These are phyloP conservation scores for Basidioascus undulatus DNA, from an alignment of 768 basidiomycete genomes.

Conservation along the genomic window DNA sequence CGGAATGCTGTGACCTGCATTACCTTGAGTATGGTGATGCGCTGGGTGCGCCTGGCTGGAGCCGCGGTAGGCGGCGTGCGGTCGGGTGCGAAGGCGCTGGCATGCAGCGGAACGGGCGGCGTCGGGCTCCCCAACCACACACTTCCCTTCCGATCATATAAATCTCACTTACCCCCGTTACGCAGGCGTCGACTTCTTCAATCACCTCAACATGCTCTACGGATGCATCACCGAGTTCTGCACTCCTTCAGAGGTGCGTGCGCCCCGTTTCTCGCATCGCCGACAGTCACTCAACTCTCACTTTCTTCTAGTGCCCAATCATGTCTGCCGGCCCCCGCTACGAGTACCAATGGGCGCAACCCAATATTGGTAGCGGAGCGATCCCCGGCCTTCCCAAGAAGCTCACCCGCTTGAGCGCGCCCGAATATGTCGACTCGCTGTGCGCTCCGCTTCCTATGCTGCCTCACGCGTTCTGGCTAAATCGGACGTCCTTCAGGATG, in stretches of 20 bases:
- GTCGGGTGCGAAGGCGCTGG: too few species aligned
- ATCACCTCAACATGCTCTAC: constrained; percentile 97
- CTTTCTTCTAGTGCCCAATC: constrained; percentile 46
- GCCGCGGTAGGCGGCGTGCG: too few species aligned
- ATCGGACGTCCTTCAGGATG: too few species aligned
- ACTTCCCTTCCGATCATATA: not conserved
- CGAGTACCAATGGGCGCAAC: constrained; percentile 14
- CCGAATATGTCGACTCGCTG: constrained; percentile 86
- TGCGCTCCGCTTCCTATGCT: too few species aligned
- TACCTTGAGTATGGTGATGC: not conserved
- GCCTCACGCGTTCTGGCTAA: too few species aligned
- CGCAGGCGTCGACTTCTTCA: constrained; percentile 95
- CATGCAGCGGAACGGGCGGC: too few species aligned
- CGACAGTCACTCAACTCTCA: not conserved
- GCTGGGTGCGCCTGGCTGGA: too few species aligned
- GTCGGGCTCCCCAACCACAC: not conserved
- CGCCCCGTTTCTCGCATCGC: not conserved
- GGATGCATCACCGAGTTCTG: constrained; percentile 97
- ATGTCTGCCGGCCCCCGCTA: constrained; percentile 90
- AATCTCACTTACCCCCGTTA: not conserved
- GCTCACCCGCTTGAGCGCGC: too few species aligned
- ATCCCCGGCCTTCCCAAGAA: too few species aligned
- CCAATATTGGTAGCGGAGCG: too few species aligned
- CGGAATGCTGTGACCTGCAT: not conserved
- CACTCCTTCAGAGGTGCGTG: constrained; percentile 60